Percentiles rank a stretch among this genome's conserved stretches.
phyloP scores from a whole-genome alignment of 495 filamentous ascomycete genomes.

The Neurospora intermedia region DNA sequence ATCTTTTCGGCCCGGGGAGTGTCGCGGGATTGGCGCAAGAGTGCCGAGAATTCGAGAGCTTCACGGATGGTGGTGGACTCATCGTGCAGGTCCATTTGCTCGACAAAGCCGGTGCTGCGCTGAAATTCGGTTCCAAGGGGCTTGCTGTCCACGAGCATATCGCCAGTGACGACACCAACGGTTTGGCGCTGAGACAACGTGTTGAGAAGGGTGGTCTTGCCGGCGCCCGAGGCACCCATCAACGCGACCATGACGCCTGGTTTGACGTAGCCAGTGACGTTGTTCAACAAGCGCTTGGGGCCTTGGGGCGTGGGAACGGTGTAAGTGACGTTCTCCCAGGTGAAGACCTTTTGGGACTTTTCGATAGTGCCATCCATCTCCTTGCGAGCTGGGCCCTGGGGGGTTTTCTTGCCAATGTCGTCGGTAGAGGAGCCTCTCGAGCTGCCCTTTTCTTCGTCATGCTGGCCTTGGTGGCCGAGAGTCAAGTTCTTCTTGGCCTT shows the following conservation, averaged over 20 bases:
- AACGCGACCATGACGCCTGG: conserved; percentile 72
- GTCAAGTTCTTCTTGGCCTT: conserved; percentile 20
- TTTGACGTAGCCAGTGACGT: conserved; percentile 66
- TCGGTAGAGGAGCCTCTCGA: conserved; percentile 12
- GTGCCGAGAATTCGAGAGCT: conserved; percentile 67
- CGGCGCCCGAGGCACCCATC: conserved; percentile 79
- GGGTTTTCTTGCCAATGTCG: conserved; percentile 6
- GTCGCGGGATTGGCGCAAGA: conserved; percentile 64
- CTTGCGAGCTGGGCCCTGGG: conserved; percentile 33
- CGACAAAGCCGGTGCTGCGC: conserved; percentile 71
- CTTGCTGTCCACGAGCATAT: conserved; percentile 71
- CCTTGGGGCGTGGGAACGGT: conserved; percentile 54
- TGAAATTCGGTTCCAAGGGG: conserved; percentile 62
- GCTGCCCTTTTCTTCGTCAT: conserved; percentile 37
- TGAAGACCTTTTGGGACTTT: conserved; percentile 34
- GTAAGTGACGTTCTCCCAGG: conserved; percentile 52
- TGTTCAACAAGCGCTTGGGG: conserved; percentile 51
- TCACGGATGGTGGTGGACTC: conserved; percentile 78
- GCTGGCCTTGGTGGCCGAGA: not conserved
- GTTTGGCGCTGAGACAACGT: conserved; percentile 65
- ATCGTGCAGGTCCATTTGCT: conserved; percentile 82
- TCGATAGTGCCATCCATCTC: conserved; percentile 18
- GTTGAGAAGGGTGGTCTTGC: conserved; percentile 59
- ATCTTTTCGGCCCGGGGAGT: conserved; percentile 60
- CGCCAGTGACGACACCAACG: conserved; percentile 58